Conservation (phyloP, 1,284 basidiomycete species). For the Chondrostereum purpureum region DNA sequence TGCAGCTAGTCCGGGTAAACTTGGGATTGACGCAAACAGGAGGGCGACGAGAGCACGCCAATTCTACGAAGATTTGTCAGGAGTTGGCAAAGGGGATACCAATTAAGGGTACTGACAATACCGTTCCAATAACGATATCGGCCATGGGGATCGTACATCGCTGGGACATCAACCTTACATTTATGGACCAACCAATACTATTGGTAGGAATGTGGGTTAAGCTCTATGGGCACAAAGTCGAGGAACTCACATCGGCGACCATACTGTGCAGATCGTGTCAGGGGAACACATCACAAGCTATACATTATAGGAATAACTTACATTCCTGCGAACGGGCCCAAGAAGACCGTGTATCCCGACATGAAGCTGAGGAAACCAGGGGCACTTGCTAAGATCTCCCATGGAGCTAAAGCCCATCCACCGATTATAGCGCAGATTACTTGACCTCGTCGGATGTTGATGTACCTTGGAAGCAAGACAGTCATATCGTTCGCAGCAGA, state of each 20-base stretch:
- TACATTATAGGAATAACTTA: constrained; percentile 18
- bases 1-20: constrained; percentile 61
- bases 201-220: constrained; percentile 5
- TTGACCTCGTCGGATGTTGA: constrained; percentile 74
- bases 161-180: constrained; percentile 59
- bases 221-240: background rate
- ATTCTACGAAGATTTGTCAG: constrained; percentile 39
- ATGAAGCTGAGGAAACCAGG: constrained; percentile 50
- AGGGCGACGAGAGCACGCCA: constrained; percentile 66
- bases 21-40: constrained; percentile 55
- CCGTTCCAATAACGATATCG: constrained; percentile 60
- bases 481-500: constrained; percentile 76
- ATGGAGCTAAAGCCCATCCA: constrained; percentile 56
- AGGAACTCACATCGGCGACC: constrained; percentile 54
- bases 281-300: background rate
- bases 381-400: constrained; percentile 50
- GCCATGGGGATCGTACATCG: constrained; percentile 64
- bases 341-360: constrained; percentile 67
- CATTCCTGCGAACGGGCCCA: constrained; percentile 70
- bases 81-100: background rate
- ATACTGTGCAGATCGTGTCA: constrained; percentile 31
- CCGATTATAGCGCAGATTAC: constrained; percentile 68
- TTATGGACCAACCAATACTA: constrained; percentile 65
- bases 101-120: constrained; percentile 40
- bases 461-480: constrained; percentile 57